A percentile compares a stretch with the other conserved stretches of the same genome.
Conservation (phyloP, 176 grass and related monocot species). For the Typha latifolia region DNA sequence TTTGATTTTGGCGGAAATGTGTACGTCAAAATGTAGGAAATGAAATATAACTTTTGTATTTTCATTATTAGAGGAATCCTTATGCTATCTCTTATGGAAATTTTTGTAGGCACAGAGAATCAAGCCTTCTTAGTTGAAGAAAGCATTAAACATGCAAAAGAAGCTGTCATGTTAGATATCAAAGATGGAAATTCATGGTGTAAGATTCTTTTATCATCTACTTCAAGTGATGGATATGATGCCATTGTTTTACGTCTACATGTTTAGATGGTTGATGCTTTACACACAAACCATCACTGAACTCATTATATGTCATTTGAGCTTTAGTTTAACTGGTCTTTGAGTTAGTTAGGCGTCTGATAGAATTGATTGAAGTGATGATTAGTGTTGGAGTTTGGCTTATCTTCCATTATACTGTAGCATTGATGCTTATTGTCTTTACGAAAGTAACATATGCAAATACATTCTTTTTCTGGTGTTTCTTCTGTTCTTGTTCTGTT, state of each 20-base stretch:
- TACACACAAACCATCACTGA: neutral
- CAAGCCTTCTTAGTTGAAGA: conserved; percentile 58
- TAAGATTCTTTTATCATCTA: conserved; percentile 38
- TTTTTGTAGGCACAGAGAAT: conserved; percentile 52
- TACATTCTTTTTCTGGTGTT: no score
- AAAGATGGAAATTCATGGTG: conserved; percentile 98
- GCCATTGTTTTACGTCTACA: neutral
- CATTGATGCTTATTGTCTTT: no score
- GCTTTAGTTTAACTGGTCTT: no score
- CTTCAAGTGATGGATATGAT: neutral
- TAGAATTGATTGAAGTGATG: no score
- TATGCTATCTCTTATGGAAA: conserved; percentile 1
- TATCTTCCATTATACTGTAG: no score
- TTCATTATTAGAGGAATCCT: neutral
- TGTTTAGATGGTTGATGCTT: neutral
- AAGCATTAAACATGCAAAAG: conserved; percentile 92
- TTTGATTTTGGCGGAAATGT: no score
- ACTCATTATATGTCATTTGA: no score
- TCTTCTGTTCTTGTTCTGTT: no score
- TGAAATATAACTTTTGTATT: neutral
- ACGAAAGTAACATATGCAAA: no score
- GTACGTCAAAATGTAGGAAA: no score
- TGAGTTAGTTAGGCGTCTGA: no score
- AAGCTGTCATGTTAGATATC: conserved; percentile 87
- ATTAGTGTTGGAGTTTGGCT: no score